Base-by-base conservation (phyloP, 169 alveolate genomes). In the Plasmodium vivax region DNA sequence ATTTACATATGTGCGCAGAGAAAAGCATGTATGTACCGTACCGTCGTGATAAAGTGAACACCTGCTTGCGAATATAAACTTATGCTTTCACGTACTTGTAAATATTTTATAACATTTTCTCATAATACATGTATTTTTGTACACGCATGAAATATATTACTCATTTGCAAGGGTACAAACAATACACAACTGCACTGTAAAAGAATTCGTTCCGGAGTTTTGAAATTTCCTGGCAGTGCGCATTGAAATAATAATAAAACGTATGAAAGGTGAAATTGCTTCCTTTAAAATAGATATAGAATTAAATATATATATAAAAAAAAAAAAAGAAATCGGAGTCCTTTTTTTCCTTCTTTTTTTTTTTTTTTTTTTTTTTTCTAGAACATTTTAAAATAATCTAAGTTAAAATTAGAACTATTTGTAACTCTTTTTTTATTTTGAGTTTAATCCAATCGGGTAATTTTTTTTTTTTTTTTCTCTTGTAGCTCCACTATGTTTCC, bases 211-310 rank as follows among this genome's bases (percentile, higher is more conserved):
- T 68, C 32, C 38, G 16, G 30, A n/a, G 77, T 27, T 7, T 27
- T 68, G 34, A 16, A 68, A 68, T 68, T 19, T 19, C 77, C 8
- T 68, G 77, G 38, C 2, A 68, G 14, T 23, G n/a, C 7, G 6
- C 77, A 68, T 68, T 68, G 1, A 68, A 68, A 68, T 68, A 32
- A 51, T 10, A n/a, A 51, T 12, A 82, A 82, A 58, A 82, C 12
- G 43, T 54, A 56, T 58, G 27, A 8, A 23, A 23, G 43, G 71
- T 16, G 27, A 56, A 2, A 68, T 30, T 68, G 43, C 38, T 54
- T 82, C 56, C 62, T 82, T 54, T n/a, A 32, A 43, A 38, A 82
- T 58, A 58, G 90, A 82, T 56, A 54, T 82, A 82, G 81, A 82
- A 82, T 82, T 6, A 82, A 54, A 56, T 82, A 41, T 23, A 82